A percentile compares a stretch with the other conserved stretches of the same genome.
Evolutionary conservation across 148 eudicot species (phyloP).

Genomic region (Fagopyrum esculentum): DNA sequence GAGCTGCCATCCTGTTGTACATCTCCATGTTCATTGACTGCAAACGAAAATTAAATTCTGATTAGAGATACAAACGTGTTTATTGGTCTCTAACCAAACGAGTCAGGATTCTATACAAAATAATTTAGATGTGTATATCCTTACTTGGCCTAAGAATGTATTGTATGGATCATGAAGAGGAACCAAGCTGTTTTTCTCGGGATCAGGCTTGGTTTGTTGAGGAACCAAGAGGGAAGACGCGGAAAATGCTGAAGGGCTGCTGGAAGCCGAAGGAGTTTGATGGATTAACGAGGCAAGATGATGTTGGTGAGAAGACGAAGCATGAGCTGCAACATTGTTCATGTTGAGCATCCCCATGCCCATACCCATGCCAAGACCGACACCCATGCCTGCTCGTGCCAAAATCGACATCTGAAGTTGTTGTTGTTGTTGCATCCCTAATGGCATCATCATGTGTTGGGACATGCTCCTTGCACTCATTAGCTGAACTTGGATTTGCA

Average conservation of each 20-base stretch:
- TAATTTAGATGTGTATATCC: not conserved
- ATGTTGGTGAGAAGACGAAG: slow-evolving; percentile 25
- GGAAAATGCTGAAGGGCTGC: not conserved
- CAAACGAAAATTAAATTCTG: slow-evolving; percentile 4
- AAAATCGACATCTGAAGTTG: slow-evolving; percentile 72
- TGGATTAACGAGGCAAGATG: slow-evolving; percentile 25
- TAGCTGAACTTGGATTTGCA: slow-evolving; percentile 76
- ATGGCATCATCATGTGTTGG: slow-evolving; percentile 61
- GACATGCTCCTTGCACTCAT: slow-evolving; percentile 48
- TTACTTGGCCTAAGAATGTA: slow-evolving; percentile 58
- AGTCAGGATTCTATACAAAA: too few relatives aligned
- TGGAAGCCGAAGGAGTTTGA: slow-evolving; percentile 21
- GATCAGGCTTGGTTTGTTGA: slow-evolving; percentile 26
- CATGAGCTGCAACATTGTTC: slow-evolving; percentile 15
- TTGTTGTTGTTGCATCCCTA: slow-evolving; percentile 77
- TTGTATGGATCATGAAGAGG: slow-evolving; percentile 48
- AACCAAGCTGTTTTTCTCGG: slow-evolving; percentile 22
- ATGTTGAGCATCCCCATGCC: slow-evolving; percentile 57
- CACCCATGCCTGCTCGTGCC: slow-evolving; percentile 67
- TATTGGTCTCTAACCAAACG: too few relatives aligned
- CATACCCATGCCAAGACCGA: slow-evolving; percentile 49
- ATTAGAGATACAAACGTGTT: not conserved
- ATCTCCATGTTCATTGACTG: slow-evolving; percentile 76
- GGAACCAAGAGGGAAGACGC: slow-evolving; percentile 39
- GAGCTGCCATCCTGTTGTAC: slow-evolving; percentile 61